Evolutionary conservation across 345 rosid genomes (phyloP), one percentile per base, ranked within the genome.

Genomic region (Citropsis articulata): DNA sequence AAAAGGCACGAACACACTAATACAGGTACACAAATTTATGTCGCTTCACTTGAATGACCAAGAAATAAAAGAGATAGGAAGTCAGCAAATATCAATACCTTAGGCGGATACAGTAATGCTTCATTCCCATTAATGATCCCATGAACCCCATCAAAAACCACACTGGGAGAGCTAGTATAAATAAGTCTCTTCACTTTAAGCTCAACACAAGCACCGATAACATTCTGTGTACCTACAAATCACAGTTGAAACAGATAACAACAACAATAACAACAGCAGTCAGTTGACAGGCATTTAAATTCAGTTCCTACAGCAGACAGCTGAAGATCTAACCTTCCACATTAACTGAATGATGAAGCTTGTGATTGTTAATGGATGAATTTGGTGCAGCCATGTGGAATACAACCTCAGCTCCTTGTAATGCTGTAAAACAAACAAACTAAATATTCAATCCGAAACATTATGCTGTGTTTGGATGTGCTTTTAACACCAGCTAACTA

Each of bases 311-410:
- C 36, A 72, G 30, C 22, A 66, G 10, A 73, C 10, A 60, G 48
- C 78, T 14, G 21, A 68, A 30, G 27, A 70, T 4, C 35, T 42
- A 73, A 93, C 98, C 98, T 88, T 85, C 86, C 68, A 96, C 97
- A 78, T 94, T 96, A 78, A 96, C 99, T 12, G 98, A 91, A 80
- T 89, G 83, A 25, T 96, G 99, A 77, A 96, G 97, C 88, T 88
- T 84, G 74, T 81, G 78, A 78, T 80, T 86, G 62, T 96, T 96
- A 75, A 94, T 88, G 4, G 98, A 92, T 14, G 99, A 96, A 90
- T 94, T 86, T 6, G 99, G 99, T 67, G 99, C 98, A 48, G 99
- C 99, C 98, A 90, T 92, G 79, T 96, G 99, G 85, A 90, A 94
- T 7, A 96, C 95, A 9, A 89, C 98, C 72, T 94, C 92, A 21